phyloP scores from a whole-genome alignment of 164 flowering plant species.

The Buxus sempervirens region DNA sequence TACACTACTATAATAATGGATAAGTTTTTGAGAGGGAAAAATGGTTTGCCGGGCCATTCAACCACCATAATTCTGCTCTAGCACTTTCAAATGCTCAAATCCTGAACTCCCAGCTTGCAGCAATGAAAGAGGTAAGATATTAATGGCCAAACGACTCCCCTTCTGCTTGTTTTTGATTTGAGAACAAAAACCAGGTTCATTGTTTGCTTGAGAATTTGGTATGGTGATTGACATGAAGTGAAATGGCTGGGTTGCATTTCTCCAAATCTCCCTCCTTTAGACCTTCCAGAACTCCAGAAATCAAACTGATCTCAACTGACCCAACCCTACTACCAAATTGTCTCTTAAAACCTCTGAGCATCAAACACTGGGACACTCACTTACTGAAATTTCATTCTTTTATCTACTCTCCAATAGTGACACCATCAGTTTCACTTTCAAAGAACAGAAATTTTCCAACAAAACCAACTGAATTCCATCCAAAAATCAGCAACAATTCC shows the following conservation, averaged over 20 bases:
- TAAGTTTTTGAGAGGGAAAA: background rate
- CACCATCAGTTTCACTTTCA: background rate
- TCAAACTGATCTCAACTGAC: background rate
- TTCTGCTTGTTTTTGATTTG: background rate
- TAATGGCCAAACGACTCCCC: background rate
- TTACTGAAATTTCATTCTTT: background rate
- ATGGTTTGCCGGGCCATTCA: background rate
- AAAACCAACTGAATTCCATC: background rate
- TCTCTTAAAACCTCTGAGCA: slow-evolving; percentile 1
- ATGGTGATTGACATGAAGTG: slow-evolving; percentile 20
- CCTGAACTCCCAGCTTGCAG: background rate
- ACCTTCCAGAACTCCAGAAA: background rate
- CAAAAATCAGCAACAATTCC: no score
- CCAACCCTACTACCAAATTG: background rate
- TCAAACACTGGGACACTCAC: background rate
- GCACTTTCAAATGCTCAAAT: background rate
- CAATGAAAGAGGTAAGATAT: background rate
- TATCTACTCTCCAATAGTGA: background rate
- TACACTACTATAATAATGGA: background rate
- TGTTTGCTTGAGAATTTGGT: background rate
- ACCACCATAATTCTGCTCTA: background rate
- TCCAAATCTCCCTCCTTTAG: slow-evolving; percentile 3
- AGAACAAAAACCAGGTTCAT: background rate
- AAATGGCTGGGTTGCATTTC: slow-evolving; percentile 21
- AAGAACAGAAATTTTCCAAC: background rate